Conservation (phyloP, 306 rosid genomes). For the Sindora glabra region DNA sequence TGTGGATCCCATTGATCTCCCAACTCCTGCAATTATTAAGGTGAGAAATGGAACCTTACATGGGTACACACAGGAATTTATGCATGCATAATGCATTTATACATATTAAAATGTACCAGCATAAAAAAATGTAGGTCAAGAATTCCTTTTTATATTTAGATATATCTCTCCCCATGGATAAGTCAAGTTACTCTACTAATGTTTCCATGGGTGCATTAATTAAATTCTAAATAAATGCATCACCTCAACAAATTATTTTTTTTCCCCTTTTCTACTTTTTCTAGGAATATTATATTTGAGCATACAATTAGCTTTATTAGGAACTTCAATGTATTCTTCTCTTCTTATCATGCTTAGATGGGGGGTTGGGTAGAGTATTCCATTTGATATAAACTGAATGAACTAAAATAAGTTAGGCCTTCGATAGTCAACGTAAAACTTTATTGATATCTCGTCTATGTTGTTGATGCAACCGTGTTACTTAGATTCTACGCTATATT, state of each 20-base stretch:
- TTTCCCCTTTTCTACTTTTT: neutral
- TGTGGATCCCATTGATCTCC: slow-evolving; percentile 73
- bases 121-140: too few relatives aligned
- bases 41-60: slow-evolving; percentile 45
- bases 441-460: too few relatives aligned
- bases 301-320: too few relatives aligned
- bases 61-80: neutral
- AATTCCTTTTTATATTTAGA: too few relatives aligned
- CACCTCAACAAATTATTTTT: too few relatives aligned
- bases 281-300: neutral
- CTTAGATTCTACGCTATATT: neutral
- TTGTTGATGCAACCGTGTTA: neutral
- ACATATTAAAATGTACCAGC: too few relatives aligned
- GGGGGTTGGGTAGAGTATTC: neutral
- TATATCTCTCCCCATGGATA: too few relatives aligned
- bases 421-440: too few relatives aligned
- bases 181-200: too few relatives aligned
- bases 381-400: neutral
- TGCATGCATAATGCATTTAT: neutral
- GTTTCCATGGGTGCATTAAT: too few relatives aligned
- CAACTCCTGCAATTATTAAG: slow-evolving; percentile 89
- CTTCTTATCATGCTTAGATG: neutral
- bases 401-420: too few relatives aligned
- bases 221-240: too few relatives aligned
- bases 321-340: neutral